These are phyloP conservation scores for Chaetomiaceae sp. DNA, from an alignment of 2,329 filamentous ascomycete genomes.

Conservation along the genomic window DNA sequence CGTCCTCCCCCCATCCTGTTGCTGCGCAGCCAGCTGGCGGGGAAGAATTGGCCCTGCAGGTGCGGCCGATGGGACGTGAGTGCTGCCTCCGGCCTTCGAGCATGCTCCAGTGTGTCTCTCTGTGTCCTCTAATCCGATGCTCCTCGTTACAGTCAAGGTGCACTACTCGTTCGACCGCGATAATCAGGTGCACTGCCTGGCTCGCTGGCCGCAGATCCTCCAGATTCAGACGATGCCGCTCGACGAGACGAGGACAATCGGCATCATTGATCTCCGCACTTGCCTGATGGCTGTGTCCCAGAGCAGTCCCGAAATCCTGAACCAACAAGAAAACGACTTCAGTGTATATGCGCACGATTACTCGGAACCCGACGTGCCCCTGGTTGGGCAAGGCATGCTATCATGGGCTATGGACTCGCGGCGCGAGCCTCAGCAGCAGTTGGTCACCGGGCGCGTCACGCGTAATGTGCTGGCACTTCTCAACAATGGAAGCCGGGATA, in stretches of 20 bases:
- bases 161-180: conserved; percentile 93
- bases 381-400: conserved; percentile 93
- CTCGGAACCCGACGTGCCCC: conserved; percentile 86
- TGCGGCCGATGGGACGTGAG: conserved; percentile 34
- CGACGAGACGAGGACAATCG: conserved; percentile 76
- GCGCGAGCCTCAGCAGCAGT: conserved; percentile 54
- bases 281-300: conserved; percentile 77
- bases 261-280: conserved; percentile 78
- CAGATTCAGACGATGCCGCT: conserved; percentile 75
- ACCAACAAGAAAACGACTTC: conserved; percentile 71
- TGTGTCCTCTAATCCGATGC: conserved; percentile 15
- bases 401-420: conserved; percentile 68
- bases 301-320: conserved; percentile 80
- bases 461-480: conserved; percentile 83
- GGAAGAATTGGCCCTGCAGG: conserved; percentile 30
- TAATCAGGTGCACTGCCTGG: conserved; percentile 82
- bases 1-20: conserved; percentile 20
- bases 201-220: conserved; percentile 74
- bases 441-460: conserved; percentile 86
- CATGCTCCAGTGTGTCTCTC: not conserved
- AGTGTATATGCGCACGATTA: conserved; percentile 97
- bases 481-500: conserved; percentile 76
- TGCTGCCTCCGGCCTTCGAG: not conserved
- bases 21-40: conserved; percentile 17
- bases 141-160: conserved; percentile 75